Base-by-base conservation (phyloP, 306 rosid genomes). In the Senna siamea region DNA sequence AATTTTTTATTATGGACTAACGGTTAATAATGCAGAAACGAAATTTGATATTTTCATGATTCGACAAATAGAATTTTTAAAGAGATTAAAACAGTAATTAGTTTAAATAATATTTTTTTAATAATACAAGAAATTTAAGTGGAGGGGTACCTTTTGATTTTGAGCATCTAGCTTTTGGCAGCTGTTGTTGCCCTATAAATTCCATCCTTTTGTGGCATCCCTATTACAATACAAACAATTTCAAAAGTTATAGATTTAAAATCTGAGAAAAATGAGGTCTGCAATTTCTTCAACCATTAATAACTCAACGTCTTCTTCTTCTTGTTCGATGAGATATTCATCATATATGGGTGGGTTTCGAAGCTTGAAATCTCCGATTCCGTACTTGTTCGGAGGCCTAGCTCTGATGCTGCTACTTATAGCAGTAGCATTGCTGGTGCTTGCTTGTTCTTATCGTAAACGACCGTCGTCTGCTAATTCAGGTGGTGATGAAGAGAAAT, bases 371-470 rank as follows among this genome's bases (percentile, higher is more conserved):
- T 79, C 98, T 70, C 98, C 97, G 5, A 58, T 87, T 54, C 96
- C 97, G 0, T 93, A 87, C 55, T 78, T 93, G 11, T 91, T 91
- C 46, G 84, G 87, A 14, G 92, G 94, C 58, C 17, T 91, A 57
- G 88, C 88, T 5, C 46, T 89, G 9, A 82, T 87, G 73, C 43
- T 89, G 2, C 81, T 79, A 19, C 82, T 88, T 32, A 82, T 89
- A 9, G 80, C 91, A 13, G 56, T 79, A 7, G 85, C 91, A 28
- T 64, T 91, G 18, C 52, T 88, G 4, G 55, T 85, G 67, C 54
- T 93, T 0, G 89, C 83, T 64, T 93, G 97, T 73, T 83, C 89
- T 56, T 70, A 52, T 19, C 72, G 78, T 0, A 81, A 44, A 22
- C 32, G 69, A 34, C 18, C 75, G 15, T 74, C 79, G 0, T 46